Percentiles rank a stretch among this genome's conserved stretches.
phyloP scores from a whole-genome alignment of 257 asterid genomes.

The Mitragyna speciosa region DNA sequence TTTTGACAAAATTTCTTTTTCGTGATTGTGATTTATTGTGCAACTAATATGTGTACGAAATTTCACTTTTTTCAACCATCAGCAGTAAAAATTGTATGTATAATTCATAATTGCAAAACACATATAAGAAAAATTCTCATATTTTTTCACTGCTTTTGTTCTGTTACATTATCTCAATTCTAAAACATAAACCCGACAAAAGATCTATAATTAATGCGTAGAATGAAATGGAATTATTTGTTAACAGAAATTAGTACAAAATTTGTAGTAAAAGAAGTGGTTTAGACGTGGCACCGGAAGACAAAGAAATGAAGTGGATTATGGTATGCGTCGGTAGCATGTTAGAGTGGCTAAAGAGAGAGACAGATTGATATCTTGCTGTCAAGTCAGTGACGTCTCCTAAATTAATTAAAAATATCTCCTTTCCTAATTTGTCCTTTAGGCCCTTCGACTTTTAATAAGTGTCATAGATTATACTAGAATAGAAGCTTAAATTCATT shows the following conservation, averaged over 20 bases:
- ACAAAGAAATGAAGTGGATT: constrained; percentile 30
- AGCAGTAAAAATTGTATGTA: no score
- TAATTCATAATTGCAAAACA: no score
- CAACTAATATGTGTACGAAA: no score
- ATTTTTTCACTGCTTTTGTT: no score
- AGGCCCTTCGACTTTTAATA: constrained; percentile 14
- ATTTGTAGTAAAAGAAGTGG: not conserved
- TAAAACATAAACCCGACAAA: not conserved
- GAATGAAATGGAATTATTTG: not conserved
- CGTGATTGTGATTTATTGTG: no score
- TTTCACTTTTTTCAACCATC: no score
- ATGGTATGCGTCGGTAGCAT: constrained; percentile 43
- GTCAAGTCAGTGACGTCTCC: constrained; percentile 19
- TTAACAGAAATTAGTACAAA: no score
- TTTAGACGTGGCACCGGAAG: constrained; percentile 24
- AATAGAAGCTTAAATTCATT: not conserved
- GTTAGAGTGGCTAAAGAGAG: constrained; percentile 19
- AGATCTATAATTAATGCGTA: constrained; percentile 12
- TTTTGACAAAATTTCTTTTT: no score
- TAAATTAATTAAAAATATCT: not conserved
- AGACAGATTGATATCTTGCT: constrained; percentile 20
- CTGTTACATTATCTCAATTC: no score
- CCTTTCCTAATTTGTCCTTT: constrained; percentile 15
- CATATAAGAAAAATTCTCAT: no score
- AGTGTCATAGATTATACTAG: not conserved